phyloP scores from a whole-genome alignment of 1,139 yeast genomes.

The Suhomyces atakaporum region DNA sequence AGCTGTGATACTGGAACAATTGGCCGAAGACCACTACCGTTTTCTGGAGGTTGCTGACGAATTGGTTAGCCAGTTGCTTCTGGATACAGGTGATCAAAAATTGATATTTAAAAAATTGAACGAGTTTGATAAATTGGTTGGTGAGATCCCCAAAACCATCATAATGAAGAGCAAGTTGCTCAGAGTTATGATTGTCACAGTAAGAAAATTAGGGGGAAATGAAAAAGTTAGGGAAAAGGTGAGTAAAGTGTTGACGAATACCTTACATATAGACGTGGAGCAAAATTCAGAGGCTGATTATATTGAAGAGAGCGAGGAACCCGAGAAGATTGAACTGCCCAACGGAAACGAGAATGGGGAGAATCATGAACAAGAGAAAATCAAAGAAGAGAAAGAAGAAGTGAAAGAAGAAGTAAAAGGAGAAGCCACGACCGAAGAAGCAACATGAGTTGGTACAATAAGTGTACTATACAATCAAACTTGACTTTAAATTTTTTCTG shows the following conservation, averaged over 20 bases:
- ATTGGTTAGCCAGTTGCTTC: conserved; percentile 21
- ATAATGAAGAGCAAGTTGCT: conserved; percentile 35
- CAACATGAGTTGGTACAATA: no score
- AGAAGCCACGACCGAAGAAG: conserved; percentile 1
- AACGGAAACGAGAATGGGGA: conserved; percentile 5
- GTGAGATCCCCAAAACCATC: conserved; percentile 31
- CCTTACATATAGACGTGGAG: conserved; percentile 23
- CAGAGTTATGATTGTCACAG: conserved; percentile 34
- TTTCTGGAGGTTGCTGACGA: conserved; percentile 25
- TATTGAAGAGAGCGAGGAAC: conserved; percentile 14
- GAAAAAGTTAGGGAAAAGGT: conserved; percentile 24
- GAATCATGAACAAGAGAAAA: conserved; percentile 1
- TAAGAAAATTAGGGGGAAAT: conserved; percentile 29
- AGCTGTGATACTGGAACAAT: conserved; percentile 21
- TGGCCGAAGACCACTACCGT: conserved; percentile 18
- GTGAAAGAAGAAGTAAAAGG: conserved; percentile 3
- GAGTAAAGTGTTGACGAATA: conserved; percentile 23
- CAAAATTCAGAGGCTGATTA: conserved; percentile 3
- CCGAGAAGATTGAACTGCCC: conserved; percentile 6
- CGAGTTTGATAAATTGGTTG: conserved; percentile 20
- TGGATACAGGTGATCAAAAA: conserved; percentile 16
- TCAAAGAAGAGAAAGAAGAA: conserved; percentile 4
- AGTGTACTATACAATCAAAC: no score
- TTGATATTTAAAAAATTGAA: conserved; percentile 20
- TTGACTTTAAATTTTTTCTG: no score